phyloP scores from a whole-genome alignment of 2,329 filamentous ascomycete genomes.

The Talaromyces sp. region DNA sequence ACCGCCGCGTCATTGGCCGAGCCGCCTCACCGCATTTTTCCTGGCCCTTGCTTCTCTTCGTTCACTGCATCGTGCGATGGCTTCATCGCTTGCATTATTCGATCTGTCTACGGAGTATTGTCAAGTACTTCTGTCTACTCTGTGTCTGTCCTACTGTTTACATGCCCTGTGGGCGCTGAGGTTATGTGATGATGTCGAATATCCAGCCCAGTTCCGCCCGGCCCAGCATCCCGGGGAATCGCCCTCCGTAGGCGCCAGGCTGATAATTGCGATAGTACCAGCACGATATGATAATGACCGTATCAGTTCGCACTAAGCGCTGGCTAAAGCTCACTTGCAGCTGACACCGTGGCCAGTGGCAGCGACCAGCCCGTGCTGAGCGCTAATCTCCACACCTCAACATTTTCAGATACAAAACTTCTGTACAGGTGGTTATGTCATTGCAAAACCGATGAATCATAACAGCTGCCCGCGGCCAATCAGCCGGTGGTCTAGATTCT shows the following conservation, averaged over 20 bases:
- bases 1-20: conserved; percentile 14
- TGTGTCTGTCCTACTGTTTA: too few relatives aligned
- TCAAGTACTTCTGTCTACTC: not conserved
- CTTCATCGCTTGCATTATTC: not conserved
- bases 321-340: not conserved
- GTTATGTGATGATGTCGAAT: too few relatives aligned
- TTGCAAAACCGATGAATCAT: not conserved
- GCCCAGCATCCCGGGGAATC: not conserved
- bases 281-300: not conserved
- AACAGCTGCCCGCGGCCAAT: not conserved
- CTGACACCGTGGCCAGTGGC: not conserved
- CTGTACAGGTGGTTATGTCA: not conserved
- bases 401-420: not conserved
- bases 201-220: not conserved
- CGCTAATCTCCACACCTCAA: not conserved
- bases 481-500: not conserved
- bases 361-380: not conserved
- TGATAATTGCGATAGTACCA: too few relatives aligned
- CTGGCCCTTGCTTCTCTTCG: not conserved
- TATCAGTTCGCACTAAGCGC: not conserved
- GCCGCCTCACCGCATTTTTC: conserved; percentile 13
- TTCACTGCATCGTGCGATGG: not conserved
- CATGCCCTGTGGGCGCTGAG: too few relatives aligned
- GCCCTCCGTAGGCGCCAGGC: too few relatives aligned
- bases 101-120: not conserved